These are phyloP conservation scores for Alisma plantagoaquatica DNA, from an alignment of 106 monocot species.

Conservation along the genomic window DNA sequence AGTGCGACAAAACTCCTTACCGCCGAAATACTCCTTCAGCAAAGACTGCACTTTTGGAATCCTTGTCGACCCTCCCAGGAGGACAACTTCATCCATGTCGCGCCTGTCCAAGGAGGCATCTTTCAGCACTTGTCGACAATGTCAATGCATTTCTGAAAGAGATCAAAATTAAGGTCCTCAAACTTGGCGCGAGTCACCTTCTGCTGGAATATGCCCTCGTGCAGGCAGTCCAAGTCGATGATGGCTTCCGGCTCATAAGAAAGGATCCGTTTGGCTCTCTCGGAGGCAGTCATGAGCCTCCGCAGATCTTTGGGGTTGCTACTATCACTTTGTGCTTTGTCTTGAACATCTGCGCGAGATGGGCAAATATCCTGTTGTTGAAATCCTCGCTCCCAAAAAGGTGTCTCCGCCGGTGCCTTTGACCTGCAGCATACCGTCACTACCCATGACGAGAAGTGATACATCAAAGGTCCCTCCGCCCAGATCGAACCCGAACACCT, in stretches of 20 bases:
- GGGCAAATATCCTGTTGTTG: neutral
- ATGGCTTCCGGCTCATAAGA: neutral
- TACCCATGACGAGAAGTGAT: neutral
- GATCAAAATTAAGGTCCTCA: constrained; percentile 78
- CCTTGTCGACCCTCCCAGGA: constrained; percentile 3
- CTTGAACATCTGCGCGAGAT: neutral
- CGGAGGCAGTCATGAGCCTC: neutral
- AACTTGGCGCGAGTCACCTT: constrained; percentile 79
- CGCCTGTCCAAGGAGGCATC: neutral
- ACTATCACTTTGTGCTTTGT: neutral
- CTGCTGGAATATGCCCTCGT: constrained; percentile 72
- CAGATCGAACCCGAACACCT: neutral
- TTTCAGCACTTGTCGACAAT: neutral
- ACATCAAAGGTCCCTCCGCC: neutral
- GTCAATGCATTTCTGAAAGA: constrained; percentile 21
- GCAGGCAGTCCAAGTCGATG: constrained; percentile 43
- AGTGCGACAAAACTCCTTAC: constrained; percentile 5
- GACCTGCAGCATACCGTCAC: neutral
- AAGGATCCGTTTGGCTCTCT: neutral
- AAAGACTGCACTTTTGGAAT: constrained; percentile 6
- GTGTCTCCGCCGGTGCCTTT: neutral
- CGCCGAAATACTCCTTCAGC: constrained; percentile 1
- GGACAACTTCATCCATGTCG: constrained; percentile 4
- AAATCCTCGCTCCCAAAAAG: neutral
- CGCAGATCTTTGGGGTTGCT: neutral